A percentile compares a stretch with the other conserved stretches of the same genome.
Evolutionary conservation across 331 rosid species (phyloP).

Genomic region (Ulmus americana): DNA sequence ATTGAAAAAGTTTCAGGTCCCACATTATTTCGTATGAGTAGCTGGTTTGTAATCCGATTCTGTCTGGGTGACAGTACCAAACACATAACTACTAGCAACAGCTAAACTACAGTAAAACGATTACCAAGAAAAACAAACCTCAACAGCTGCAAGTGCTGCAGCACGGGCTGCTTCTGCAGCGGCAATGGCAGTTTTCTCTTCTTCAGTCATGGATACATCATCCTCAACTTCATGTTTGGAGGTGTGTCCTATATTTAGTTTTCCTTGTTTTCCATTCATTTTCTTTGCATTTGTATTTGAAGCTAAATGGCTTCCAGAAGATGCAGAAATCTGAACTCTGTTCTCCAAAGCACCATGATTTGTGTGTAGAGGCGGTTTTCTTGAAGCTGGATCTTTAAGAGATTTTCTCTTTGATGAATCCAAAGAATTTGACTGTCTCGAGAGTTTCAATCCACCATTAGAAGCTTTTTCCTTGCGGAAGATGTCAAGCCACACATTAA

Average conservation of each 20-base stretch:
- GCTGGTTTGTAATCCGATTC: not conserved
- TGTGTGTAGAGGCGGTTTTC: constrained; percentile 73
- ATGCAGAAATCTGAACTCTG: constrained; percentile 48
- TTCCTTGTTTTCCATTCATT: constrained; percentile 45
- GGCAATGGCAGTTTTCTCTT: constrained; percentile 86
- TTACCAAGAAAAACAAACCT: constrained; percentile 50
- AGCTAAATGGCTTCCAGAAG: constrained; percentile 51
- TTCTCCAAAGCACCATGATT: constrained; percentile 51
- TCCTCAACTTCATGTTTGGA: constrained; percentile 46
- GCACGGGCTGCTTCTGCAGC: constrained; percentile 97
- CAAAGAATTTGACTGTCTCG: constrained; percentile 51
- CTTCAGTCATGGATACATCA: constrained; percentile 56
- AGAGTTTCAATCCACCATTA: constrained; percentile 62
- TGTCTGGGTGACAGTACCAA: not conserved
- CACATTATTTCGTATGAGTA: not conserved
- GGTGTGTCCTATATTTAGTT: constrained; percentile 40
- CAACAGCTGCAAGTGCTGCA: constrained; percentile 90
- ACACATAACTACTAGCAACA: not conserved
- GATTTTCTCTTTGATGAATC: constrained; percentile 66
- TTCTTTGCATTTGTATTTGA: constrained; percentile 41
- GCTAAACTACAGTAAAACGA: constrained; percentile 1
- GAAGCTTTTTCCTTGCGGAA: constrained; percentile 94
- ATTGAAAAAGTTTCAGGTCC: not conserved
- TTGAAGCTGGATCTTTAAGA: constrained; percentile 55
- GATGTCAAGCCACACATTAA: constrained; percentile 94